Evolutionary conservation across 2,329 filamentous ascomycete species (phyloP).

Genomic region (Eutypa lata): DNA sequence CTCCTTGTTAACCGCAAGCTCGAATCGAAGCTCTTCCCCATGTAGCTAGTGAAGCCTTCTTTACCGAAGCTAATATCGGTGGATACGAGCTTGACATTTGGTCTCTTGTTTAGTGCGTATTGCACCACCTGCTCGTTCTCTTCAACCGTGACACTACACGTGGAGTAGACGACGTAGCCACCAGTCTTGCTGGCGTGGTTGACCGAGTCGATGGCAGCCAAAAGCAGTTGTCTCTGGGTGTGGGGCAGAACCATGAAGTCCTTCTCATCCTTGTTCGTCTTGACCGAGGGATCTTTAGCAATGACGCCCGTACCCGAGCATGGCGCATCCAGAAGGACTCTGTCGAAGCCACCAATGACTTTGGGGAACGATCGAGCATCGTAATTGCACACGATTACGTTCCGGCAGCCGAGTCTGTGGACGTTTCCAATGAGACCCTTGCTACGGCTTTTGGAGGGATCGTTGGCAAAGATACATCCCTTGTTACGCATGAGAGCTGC

Average conservation of each 20-base stretch:
- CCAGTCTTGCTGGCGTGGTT: slow-evolving; percentile 90
- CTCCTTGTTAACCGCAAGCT: slow-evolving; percentile 78
- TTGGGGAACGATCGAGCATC: slow-evolving; percentile 91
- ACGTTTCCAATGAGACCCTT: slow-evolving; percentile 99
- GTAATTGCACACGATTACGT: slow-evolving; percentile 93
- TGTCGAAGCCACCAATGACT: slow-evolving; percentile 93
- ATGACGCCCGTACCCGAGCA: slow-evolving; percentile 98
- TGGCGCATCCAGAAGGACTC: slow-evolving; percentile 89
- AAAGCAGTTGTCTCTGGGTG: slow-evolving; percentile 88
- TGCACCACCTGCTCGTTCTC: slow-evolving; percentile 92
- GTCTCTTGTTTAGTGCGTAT: slow-evolving; percentile 85
- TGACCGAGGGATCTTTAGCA: slow-evolving; percentile 92
- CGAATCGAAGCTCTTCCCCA: slow-evolving; percentile 87
- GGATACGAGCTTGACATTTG: slow-evolving; percentile 90
- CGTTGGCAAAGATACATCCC: slow-evolving; percentile 92
- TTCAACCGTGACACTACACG: slow-evolving; percentile 90
- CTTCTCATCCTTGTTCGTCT: slow-evolving; percentile 95
- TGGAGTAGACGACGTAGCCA: slow-evolving; percentile 94
- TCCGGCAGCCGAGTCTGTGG: slow-evolving; percentile 88
- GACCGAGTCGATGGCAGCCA: slow-evolving; percentile 91
- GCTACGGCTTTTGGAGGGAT: slow-evolving; percentile 86
- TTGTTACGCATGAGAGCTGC: slow-evolving; percentile 98
- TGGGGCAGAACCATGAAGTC: slow-evolving; percentile 94
- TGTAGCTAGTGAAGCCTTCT: slow-evolving; percentile 86
- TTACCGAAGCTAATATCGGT: slow-evolving; percentile 87